Evolutionary conservation across 768 basidiomycete genomes (phyloP).

Genomic region (Russula griseocarnosa): DNA sequence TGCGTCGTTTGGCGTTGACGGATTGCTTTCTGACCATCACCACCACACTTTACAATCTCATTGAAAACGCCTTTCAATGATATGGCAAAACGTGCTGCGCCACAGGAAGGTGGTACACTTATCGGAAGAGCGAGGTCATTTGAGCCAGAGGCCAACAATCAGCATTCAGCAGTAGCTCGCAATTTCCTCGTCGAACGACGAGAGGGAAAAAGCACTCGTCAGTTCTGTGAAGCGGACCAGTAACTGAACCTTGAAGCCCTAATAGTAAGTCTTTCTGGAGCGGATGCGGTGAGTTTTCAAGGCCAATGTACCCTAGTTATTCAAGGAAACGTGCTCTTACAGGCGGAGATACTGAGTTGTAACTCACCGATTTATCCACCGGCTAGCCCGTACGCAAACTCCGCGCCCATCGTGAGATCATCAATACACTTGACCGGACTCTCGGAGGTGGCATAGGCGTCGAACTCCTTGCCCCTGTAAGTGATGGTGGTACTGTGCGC

Average conservation of each 20-base stretch:
- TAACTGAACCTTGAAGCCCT: constrained; percentile 87
- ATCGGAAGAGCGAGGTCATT: constrained; percentile 58
- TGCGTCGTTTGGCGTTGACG: neutral
- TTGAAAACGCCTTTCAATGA: neutral
- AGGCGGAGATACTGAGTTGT: constrained; percentile 88
- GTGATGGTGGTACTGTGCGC: constrained; percentile 88
- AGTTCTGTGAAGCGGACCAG: constrained; percentile 90
- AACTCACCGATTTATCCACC: constrained; percentile 75
- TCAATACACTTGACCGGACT: constrained; percentile 86
- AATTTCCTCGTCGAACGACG: constrained; percentile 72
- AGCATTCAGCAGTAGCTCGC: constrained; percentile 74
- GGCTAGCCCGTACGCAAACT: constrained; percentile 79
- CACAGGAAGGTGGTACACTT: constrained; percentile 50
- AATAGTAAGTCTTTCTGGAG: constrained; percentile 84
- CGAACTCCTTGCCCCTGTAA: constrained; percentile 82
- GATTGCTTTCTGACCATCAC: neutral
- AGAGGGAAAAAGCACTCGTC: constrained; percentile 72
- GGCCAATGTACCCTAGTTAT: neutral
- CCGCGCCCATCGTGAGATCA: constrained; percentile 85
- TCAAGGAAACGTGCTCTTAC: neutral
- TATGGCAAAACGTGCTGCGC: constrained; percentile 73
- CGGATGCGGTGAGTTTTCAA: constrained; percentile 65
- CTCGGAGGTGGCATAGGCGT: constrained; percentile 78
- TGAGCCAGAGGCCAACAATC: constrained; percentile 44
- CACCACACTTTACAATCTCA: neutral